phyloP scores from a whole-genome alignment of 2,329 filamentous ascomycete species.

The Colletotrichum simmondsii region DNA sequence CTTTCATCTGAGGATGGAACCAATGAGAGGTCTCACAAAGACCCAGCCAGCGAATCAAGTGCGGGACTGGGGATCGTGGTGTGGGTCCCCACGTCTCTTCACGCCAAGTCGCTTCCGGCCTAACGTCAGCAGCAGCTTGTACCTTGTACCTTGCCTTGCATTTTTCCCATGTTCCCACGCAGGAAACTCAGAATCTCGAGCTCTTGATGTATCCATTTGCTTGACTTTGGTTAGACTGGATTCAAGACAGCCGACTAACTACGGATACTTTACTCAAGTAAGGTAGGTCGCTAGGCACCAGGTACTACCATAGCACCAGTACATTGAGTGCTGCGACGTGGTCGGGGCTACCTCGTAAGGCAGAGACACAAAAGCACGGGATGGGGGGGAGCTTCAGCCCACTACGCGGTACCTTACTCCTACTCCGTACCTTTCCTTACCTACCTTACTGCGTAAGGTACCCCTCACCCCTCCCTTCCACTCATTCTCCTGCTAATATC shows the following conservation, averaged over 20 bases:
- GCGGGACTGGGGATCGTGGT: neutral
- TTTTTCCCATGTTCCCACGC: neutral
- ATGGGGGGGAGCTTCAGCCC: neutral
- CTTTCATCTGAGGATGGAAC: neutral
- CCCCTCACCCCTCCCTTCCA: neutral
- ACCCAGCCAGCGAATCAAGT: conserved; percentile 23
- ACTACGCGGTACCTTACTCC: too few species aligned
- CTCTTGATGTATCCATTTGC: neutral
- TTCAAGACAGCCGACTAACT: neutral
- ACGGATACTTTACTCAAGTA: neutral
- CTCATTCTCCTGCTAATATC: neutral
- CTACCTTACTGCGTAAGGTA: too few species aligned
- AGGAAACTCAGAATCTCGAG: neutral
- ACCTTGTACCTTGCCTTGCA: neutral
- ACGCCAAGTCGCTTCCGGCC: conserved; percentile 23
- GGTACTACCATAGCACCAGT: neutral
- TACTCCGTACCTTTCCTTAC: neutral
- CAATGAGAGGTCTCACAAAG: conserved; percentile 4
- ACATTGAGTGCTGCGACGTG: conserved; percentile 4
- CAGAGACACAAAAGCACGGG: neutral
- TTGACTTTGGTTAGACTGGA: neutral
- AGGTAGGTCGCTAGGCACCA: neutral
- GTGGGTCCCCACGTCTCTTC: neutral
- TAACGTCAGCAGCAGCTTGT: conserved; percentile 23
- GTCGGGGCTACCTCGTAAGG: neutral